Evolutionary conservation across 2,329 filamentous ascomycete genomes (phyloP).

Genomic region (Fusarium sacchari): DNA sequence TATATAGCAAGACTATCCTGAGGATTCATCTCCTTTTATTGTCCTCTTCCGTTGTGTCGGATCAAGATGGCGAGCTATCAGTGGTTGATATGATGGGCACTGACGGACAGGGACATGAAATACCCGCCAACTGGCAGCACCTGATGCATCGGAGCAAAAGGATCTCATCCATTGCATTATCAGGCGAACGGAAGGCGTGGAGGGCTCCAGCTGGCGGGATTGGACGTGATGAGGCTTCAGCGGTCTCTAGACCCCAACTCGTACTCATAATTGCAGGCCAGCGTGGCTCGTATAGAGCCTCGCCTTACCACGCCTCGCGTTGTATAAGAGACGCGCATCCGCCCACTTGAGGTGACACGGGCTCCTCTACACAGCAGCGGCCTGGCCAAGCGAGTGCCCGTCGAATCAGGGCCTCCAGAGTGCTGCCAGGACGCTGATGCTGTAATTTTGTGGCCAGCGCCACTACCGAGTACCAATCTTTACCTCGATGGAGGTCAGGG

Average conservation of each 20-base stretch:
- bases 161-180: not conserved
- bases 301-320: not conserved
- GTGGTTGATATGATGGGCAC: constrained; percentile 8
- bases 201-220: not conserved
- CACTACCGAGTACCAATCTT: constrained; percentile 5
- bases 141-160: not conserved
- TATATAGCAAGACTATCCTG: constrained; percentile 3
- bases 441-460: constrained; percentile 16
- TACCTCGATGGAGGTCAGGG: not conserved
- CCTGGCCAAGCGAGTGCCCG: constrained; percentile 20
- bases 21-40: not conserved
- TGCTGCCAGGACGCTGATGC: constrained; percentile 1
- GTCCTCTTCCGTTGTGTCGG: not conserved
- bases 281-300: constrained; percentile 11
- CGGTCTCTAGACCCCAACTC: not conserved
- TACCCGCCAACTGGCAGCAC: constrained; percentile 22
- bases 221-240: constrained; percentile 2
- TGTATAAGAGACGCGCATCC: constrained; percentile 22
- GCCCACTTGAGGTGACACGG: constrained; percentile 34
- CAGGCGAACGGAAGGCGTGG: not conserved
- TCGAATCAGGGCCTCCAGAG: constrained; percentile 27
- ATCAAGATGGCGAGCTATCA: not conserved
- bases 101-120: constrained; percentile 25
- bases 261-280: not conserved
- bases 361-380: constrained; percentile 13